Conservation (phyloP, 106 monocot genomes). For the Dioscorea alata region DNA sequence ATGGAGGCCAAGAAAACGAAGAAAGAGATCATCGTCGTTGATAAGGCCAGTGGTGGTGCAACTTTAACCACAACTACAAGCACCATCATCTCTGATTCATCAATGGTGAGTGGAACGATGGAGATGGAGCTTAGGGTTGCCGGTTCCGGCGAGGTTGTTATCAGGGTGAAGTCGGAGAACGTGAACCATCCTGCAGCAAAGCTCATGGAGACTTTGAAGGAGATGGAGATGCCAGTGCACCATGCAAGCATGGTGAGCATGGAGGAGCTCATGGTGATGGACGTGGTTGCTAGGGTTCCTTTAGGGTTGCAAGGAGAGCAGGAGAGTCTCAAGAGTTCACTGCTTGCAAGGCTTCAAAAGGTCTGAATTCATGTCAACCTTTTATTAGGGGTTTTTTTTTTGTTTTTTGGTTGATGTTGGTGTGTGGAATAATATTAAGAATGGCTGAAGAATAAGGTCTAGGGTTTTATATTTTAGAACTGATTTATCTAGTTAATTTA, state of each 20-base stretch:
- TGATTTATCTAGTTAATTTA: too few species aligned
- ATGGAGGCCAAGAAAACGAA: slow-evolving; percentile 14
- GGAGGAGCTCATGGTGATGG: neutral
- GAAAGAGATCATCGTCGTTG: neutral
- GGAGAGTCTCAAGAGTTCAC: slow-evolving; percentile 6
- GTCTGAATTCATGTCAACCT: neutral
- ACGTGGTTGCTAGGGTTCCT: neutral
- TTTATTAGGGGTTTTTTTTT: too few species aligned
- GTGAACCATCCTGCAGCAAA: slow-evolving; percentile 15
- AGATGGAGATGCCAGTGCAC: slow-evolving; percentile 22
- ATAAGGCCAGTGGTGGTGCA: neutral
- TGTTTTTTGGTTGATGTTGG: too few species aligned
- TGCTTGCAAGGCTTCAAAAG: slow-evolving; percentile 17
- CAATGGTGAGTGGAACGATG: neutral
- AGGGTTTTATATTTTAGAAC: too few species aligned
- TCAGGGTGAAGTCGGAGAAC: slow-evolving; percentile 13
- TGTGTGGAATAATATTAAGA: too few species aligned
- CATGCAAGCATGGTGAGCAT: slow-evolving; percentile 20
- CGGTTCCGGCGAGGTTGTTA: slow-evolving; percentile 11
- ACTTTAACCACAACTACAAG: neutral
- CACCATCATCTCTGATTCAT: neutral
- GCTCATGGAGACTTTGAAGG: slow-evolving; percentile 23
- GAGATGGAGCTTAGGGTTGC: slow-evolving; percentile 14
- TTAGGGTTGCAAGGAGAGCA: neutral
- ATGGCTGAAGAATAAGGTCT: too few species aligned